Evolutionary conservation across 2,329 filamentous ascomycete species (phyloP), one percentile per base, ranked within the genome.

Genomic region (Meredithiella fracta): DNA sequence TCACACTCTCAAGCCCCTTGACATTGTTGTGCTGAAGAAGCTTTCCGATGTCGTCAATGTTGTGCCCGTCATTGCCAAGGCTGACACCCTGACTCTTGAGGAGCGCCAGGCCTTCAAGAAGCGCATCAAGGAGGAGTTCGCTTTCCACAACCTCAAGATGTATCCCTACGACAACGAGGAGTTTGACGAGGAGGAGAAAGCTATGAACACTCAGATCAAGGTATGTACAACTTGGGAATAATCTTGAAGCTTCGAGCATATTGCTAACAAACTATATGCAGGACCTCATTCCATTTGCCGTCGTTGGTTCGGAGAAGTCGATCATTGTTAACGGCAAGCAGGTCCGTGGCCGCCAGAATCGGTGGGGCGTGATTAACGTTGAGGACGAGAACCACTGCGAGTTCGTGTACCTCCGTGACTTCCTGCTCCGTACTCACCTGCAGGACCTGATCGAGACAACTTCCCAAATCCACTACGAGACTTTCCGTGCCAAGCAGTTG

Each of bases 81-180:
- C 92, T 58, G 92, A 98, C 70, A 92, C 89, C 54, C 76, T 98
- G 66, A 98, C 92, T 14, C 77, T 96, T 34, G 91, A 98, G 72
- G 92, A 98, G 79, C 85, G 92, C 64, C 82, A 82, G 68, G 86
- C 85, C 52, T 98, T 98, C 82, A 98, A 98, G 82, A 88, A 96
- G 75, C 82, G 85, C 70, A 98, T 98, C 77, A 96, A 95, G 85
- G 92, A 97, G 78, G 92, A 98, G 72, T 98, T 98, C 70, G 77
- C 86, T 58, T 98, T 98, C 85, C 92, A 98, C 81, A 97, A 97
- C 78, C 81, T 98, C 67, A 91, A 95, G 79, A 98, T 98, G 92
- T 98, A 94, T 78, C 92, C 92, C 59, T 98, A 98, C 71, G 92
- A 98, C 71, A 97, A 96, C 68, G 92, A 98, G 65, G 92, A 98